Conservation (phyloP, 2,329 filamentous ascomycete species). For the Calonectria multiphialidica region DNA sequence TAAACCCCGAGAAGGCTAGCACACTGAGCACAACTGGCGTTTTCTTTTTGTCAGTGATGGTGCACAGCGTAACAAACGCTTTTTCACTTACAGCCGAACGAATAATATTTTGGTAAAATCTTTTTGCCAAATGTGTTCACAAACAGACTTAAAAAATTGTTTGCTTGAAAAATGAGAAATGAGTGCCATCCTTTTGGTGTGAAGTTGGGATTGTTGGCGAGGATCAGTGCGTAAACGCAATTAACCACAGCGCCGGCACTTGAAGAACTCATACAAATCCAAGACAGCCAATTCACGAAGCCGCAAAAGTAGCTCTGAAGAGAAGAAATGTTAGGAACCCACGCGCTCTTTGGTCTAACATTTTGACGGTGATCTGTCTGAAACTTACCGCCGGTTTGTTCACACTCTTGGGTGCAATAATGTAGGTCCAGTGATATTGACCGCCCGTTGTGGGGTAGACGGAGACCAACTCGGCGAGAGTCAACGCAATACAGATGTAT, state of each 20-base stretch:
- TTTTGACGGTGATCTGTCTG: no score
- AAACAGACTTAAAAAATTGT: background rate
- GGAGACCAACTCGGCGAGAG: background rate
- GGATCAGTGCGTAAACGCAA: background rate
- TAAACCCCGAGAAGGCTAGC: background rate
- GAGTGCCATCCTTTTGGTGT: slow-evolving; percentile 1
- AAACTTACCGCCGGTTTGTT: background rate
- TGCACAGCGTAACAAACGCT: no score
- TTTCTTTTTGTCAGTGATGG: background rate
- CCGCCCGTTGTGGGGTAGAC: slow-evolving; percentile 2
- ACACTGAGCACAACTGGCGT: background rate
- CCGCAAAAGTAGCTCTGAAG: background rate
- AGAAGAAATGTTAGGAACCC: background rate
- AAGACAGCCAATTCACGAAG: background rate
- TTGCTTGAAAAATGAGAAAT: slow-evolving; percentile 5
- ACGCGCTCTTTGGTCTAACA: no score
- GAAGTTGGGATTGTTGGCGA: background rate
- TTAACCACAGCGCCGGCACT: background rate
- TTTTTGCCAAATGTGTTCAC: background rate
- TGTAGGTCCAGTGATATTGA: slow-evolving; percentile 3
- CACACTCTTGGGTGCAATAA: background rate
- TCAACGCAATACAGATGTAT: background rate
- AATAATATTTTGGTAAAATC: background rate
- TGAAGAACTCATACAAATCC: background rate
- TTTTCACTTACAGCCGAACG: background rate